A percentile compares a stretch with the other conserved stretches of the same genome.
Evolutionary conservation across 192 early-diverging fungal genomes (phyloP).

Genomic region (Coemansia sp.): DNA sequence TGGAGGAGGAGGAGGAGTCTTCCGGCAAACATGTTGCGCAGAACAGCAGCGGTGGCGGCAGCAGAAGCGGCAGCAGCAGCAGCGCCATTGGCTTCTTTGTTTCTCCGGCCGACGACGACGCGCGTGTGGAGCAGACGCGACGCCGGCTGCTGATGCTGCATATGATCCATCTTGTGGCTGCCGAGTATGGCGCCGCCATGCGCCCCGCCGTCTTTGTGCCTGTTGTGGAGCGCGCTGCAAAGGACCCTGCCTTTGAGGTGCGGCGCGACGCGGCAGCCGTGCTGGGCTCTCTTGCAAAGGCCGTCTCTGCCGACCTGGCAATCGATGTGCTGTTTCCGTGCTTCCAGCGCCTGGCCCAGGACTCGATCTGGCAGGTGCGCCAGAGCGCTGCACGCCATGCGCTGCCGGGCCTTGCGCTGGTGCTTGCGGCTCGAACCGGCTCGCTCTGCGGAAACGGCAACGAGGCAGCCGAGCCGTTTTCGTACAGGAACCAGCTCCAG

Average conservation of each 20-base stretch:
- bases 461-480: slow-evolving; percentile 15
- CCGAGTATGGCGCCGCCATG: slow-evolving; percentile 42
- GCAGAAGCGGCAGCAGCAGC: not conserved
- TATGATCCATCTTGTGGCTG: slow-evolving; percentile 49
- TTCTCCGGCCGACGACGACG: slow-evolving; percentile 41
- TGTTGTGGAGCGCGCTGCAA: slow-evolving; percentile 46
- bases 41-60: not conserved
- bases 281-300: slow-evolving; percentile 46
- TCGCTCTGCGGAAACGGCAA: not conserved
- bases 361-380: slow-evolving; percentile 54
- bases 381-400: slow-evolving; percentile 51
- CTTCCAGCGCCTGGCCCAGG: slow-evolving; percentile 39
- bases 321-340: slow-evolving; percentile 47
- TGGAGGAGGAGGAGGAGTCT: not conserved
- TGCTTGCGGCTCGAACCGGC: slow-evolving; percentile 26
- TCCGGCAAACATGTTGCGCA: not conserved
- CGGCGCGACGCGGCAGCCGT: slow-evolving; percentile 54
- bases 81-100: slow-evolving; percentile 25
- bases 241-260: slow-evolving; percentile 48
- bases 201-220: slow-evolving; percentile 56
- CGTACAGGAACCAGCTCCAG: slow-evolving; percentile 27
- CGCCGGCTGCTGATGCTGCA: slow-evolving; percentile 53
- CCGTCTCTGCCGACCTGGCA: slow-evolving; percentile 48
- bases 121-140: slow-evolving; percentile 39
- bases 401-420: slow-evolving; percentile 49